Percentiles rank a stretch among this genome's conserved stretches.
Conservation (phyloP, 2,329 filamentous ascomycete genomes). For the Colletotrichum sp. region DNA sequence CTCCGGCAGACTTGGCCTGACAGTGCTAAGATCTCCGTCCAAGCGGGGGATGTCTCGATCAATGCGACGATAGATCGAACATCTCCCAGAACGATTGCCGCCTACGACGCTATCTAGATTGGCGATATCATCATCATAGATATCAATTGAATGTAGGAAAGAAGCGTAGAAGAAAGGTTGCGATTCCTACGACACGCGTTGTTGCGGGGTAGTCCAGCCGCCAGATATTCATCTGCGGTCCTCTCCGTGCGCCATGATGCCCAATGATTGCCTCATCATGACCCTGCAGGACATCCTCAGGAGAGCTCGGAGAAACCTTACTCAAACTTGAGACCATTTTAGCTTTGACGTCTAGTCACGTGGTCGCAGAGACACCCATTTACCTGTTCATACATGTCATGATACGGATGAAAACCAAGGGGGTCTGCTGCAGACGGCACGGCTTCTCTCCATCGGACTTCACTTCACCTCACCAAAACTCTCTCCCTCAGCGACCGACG, state of each 20-base stretch:
- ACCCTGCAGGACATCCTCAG: not conserved
- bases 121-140: not conserved
- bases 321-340: constrained; percentile 10
- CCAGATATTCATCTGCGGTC: not conserved
- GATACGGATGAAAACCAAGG: not conserved
- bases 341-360: constrained; percentile 14
- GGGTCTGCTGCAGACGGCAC: not conserved
- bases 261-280: not conserved
- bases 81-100: not conserved
- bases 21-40: constrained; percentile 3
- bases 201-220: not conserved
- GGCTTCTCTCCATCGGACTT: not conserved
- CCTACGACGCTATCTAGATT: not conserved
- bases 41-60: not conserved
- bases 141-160: not conserved
- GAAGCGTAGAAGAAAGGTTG: not conserved
- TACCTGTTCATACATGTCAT: not conserved
- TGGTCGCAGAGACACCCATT: not conserved
- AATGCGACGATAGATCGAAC: not conserved
- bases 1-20: not conserved
- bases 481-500: not conserved
- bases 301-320: not conserved
- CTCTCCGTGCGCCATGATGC: not conserved
- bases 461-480: not conserved
- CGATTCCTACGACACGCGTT: not conserved